Percentiles rank a stretch among this genome's conserved stretches.
These are phyloP conservation scores for Rhazya stricta DNA, from an alignment of 257 asterid species.

Conservation along the genomic window DNA sequence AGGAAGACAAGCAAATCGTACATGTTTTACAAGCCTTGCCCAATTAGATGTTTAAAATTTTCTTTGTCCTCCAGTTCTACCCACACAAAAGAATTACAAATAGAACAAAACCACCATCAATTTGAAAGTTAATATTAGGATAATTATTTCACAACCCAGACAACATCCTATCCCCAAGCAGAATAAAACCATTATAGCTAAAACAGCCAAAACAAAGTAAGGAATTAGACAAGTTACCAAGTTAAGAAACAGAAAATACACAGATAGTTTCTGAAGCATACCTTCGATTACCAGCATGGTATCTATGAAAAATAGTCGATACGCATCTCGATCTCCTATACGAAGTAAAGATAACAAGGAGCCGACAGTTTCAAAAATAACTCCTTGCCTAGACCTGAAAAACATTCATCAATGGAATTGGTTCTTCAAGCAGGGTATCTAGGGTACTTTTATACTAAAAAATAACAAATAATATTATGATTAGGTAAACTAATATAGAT, in stretches of 20 bases:
- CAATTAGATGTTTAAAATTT: neutral
- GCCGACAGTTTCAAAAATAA: conserved; percentile 63
- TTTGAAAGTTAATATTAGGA: neutral
- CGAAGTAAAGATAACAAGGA: conserved; percentile 75
- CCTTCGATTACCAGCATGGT: conserved; percentile 66
- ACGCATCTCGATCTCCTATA: conserved; percentile 76
- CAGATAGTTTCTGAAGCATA: conserved; percentile 13
- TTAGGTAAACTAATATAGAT: neutral
- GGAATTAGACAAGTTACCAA: neutral
- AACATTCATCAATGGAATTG: neutral
- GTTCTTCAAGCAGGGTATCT: neutral
- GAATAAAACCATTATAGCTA: neutral
- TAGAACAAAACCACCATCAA: neutral
- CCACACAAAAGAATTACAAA: neutral
- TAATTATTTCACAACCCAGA: neutral
- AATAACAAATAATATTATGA: neutral
- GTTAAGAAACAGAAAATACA: neutral
- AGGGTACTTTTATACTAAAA: neutral
- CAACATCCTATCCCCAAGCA: neutral
- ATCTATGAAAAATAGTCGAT: conserved; percentile 75
- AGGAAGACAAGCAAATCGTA: neutral
- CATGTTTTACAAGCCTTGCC: neutral
- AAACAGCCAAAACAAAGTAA: neutral
- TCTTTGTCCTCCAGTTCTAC: neutral
- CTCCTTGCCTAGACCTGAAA: conserved; percentile 61